Evolutionary conservation across 2,329 filamentous ascomycete genomes (phyloP).

Genomic region (Fusarium pseudoanthophilum): DNA sequence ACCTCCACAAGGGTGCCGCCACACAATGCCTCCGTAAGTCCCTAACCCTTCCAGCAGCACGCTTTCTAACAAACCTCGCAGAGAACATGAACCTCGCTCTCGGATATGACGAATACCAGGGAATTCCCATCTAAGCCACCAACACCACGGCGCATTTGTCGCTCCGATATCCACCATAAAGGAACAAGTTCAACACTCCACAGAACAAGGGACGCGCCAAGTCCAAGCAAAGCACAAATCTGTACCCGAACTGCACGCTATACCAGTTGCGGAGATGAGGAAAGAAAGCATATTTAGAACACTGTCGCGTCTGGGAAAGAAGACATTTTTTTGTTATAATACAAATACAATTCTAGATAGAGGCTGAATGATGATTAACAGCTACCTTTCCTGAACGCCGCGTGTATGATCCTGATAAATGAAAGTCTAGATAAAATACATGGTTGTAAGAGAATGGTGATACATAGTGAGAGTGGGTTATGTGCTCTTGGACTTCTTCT

Average conservation of each 20-base stretch:
- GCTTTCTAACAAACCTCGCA: not conserved
- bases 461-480: not conserved
- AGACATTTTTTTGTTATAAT: not conserved
- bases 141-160: not conserved
- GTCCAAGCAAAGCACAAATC: not conserved
- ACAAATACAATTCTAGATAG: not conserved
- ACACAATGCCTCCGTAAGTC: constrained; percentile 17
- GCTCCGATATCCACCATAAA: not conserved
- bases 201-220: not conserved
- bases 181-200: not conserved
- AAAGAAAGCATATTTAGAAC: not conserved
- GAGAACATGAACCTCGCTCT: constrained; percentile 96
- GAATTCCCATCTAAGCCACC: constrained; percentile 67
- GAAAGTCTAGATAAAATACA: not conserved
- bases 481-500: not conserved
- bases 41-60: too few relatives aligned
- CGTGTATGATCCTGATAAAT: not conserved
- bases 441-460: not conserved
- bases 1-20: constrained; percentile 12
- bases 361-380: not conserved
- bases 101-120: constrained; percentile 88
- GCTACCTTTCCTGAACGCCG: not conserved
- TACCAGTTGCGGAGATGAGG: not conserved
- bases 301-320: not conserved
- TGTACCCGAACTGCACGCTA: not conserved